Base-by-base conservation (phyloP, 2,329 filamentous ascomycete species). In the Gaeumannomyces tritici region DNA sequence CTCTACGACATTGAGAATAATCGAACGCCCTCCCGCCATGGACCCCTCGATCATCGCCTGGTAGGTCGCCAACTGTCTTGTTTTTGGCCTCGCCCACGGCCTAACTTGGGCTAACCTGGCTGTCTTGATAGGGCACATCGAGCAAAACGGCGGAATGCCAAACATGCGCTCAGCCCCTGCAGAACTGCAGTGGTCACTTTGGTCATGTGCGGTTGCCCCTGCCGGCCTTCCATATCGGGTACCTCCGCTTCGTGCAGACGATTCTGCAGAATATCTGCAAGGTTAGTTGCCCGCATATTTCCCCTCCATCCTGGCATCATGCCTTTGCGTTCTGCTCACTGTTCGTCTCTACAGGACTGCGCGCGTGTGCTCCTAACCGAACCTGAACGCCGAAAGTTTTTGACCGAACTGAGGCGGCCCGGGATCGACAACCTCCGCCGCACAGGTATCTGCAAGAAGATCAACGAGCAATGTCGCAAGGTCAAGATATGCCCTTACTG, bases 241-340 rank as follows among this genome's bases (percentile, higher is more conserved):
- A 97, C 73, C 84, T 99, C 69, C 95, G 92, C 73, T 92, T 96
- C 73, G 91, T 95, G 66, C 93, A 96, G 72, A 88, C 88, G 57
- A 93, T 96, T 62, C 81, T 99, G 28, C 93, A 98, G 73, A 89
- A 95, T 70, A 96, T 99, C 67, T 99, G 95, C 86, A 99, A 96
- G 72, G 76, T 82, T 71, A 56, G 71, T 59, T 56, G 35, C 26
- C 57, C 58, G 15, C 12, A 47, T 62, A 55, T 59, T n/a, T 60
- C 12, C 35, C 64, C 63, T 62, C 33, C 18, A 6, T 2, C 42
- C 42, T 9, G 21, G 15, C 3, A 2, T n/a, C 21, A 7, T 11
- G 62, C 55, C 62, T 55, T 28, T 24, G 13, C 12, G 21, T 12
- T 18, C 28, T 56, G 13, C n/a, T 57, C 27, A 26, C 27, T 18